These are phyloP conservation scores for Plasmodium billcollinsi DNA, from an alignment of 169 alveolate genomes.

Conservation along the genomic window DNA sequence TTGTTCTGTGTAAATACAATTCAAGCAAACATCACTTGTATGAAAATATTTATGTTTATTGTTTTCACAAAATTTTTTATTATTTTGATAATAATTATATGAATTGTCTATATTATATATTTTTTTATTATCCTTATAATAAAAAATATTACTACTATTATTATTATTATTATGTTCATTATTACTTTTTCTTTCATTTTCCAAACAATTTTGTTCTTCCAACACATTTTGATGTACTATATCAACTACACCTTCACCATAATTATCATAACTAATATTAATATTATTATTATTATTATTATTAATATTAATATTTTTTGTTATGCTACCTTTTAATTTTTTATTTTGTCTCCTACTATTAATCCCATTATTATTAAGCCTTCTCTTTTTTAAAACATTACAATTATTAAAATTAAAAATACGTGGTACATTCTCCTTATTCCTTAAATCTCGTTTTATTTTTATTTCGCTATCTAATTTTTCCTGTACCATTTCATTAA, in stretches of 20 bases:
- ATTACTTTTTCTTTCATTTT: background rate
- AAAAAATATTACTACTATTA: background rate
- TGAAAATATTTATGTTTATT: slow-evolving; percentile 13
- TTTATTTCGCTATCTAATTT: background rate
- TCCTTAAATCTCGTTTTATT: background rate
- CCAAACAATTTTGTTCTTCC: background rate
- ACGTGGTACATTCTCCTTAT: slow-evolving; percentile 4
- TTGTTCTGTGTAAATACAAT: slow-evolving; percentile 35
- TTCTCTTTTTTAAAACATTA: slow-evolving; percentile 28
- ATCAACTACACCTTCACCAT: slow-evolving; percentile 1
- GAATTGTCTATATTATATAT: too few species aligned
- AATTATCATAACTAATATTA: background rate
- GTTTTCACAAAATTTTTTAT: slow-evolving; percentile 25
- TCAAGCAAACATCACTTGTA: slow-evolving; percentile 28
- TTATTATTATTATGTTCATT: background rate
- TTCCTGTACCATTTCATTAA: too few species aligned
- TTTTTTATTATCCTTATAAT: too few species aligned
- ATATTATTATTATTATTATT: background rate
- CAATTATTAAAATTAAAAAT: slow-evolving; percentile 33
- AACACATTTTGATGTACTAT: background rate
- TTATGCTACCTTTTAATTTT: background rate
- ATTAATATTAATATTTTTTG: slow-evolving; percentile 5
- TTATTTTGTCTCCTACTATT: too few species aligned
- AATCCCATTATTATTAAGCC: background rate
- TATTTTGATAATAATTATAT: too few species aligned